Evolutionary conservation across 495 filamentous ascomycete species (phyloP).

Genomic region (Penicillium macrosclerotiorum): DNA sequence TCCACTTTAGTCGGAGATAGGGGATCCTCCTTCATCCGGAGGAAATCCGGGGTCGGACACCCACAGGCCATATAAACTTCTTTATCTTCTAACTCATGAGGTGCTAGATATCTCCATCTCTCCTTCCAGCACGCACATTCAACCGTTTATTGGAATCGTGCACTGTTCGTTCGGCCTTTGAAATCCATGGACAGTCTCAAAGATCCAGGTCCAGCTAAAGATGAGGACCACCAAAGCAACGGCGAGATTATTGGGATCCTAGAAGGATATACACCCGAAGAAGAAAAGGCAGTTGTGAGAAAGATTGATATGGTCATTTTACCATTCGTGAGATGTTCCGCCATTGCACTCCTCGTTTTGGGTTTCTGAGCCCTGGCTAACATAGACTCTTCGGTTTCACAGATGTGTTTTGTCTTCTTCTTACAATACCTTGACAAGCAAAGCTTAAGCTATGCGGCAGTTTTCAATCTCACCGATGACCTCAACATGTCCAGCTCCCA

Average conservation of each 20-base stretch:
- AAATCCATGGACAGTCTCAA: constrained; percentile 14
- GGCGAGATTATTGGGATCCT: constrained; percentile 22
- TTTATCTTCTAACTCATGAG: too few relatives aligned
- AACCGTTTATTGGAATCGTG: neutral
- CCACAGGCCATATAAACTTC: neutral
- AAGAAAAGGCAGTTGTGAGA: constrained; percentile 44
- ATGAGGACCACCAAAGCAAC: neutral
- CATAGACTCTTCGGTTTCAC: neutral
- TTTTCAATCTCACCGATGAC: constrained; percentile 54
- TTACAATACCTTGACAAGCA: constrained; percentile 52
- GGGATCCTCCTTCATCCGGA: neutral
- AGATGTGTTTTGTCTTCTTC: constrained; percentile 35
- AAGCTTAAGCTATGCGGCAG: constrained; percentile 53
- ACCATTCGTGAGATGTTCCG: constrained; percentile 33
- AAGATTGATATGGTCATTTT: constrained; percentile 47
- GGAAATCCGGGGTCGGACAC: neutral
- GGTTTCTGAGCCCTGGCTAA: neutral
- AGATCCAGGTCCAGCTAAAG: neutral
- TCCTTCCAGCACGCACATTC: neutral
- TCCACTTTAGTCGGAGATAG: constrained; percentile 13
- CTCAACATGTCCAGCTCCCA: constrained; percentile 48
- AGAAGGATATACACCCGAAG: constrained; percentile 28
- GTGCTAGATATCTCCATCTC: too few relatives aligned
- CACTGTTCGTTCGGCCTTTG: neutral
- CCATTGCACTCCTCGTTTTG: neutral